Evolutionary conservation across 1,139 yeast species (phyloP), one percentile per base, ranked within the genome.

Genomic region (Sugiyamaella japonica): DNA sequence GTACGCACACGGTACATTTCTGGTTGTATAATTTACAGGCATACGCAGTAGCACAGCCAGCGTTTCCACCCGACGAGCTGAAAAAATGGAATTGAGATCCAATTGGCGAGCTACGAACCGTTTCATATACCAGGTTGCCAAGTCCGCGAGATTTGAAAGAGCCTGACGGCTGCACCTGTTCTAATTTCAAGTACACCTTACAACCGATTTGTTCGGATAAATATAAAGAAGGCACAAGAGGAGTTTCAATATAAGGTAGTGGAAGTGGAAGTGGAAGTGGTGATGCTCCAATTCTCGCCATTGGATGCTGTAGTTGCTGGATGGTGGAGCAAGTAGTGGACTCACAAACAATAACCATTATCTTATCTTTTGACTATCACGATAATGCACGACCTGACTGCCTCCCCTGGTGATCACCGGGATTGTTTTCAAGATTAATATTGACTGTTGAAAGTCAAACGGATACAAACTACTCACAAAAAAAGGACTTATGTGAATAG

Each of bases 51-150:
- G 90, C 91, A 52, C 83, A 74, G 0, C 91, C 91, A 0, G 93
- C 93, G 66, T 85, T 86, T 0, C 93, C 91, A n/a, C 91, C 93
- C 17, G 89, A 83, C 12, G 89, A 83, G 1, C 86, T 78, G 63
- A 79, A 81, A 25, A 85, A 83, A 31, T 77, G 79, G 36, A 80
- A 75, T 47, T 68, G 64, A 23, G 64, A 60, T 5, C 55, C 67
- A 15, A 59, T 59, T 3, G 68, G 66, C 1, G 61, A 59, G 15
- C 53, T 56, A 15, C 54, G 37, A 25, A 69, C 57, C 0, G 70
- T 66, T 47, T 65, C 62, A 52, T 66, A 59, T 20, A 72, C 71
- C 20, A 70, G 65, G 56, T 69, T 63, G 10, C 75, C 74, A 12
- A 72, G 63, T 1, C 74, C 75, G 10, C 91, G 74, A 23, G 85